A percentile compares a stretch with the other conserved stretches of the same genome.
phyloP scores from a whole-genome alignment of 2,329 filamentous ascomycete species.

The Colletotrichum sp. region DNA sequence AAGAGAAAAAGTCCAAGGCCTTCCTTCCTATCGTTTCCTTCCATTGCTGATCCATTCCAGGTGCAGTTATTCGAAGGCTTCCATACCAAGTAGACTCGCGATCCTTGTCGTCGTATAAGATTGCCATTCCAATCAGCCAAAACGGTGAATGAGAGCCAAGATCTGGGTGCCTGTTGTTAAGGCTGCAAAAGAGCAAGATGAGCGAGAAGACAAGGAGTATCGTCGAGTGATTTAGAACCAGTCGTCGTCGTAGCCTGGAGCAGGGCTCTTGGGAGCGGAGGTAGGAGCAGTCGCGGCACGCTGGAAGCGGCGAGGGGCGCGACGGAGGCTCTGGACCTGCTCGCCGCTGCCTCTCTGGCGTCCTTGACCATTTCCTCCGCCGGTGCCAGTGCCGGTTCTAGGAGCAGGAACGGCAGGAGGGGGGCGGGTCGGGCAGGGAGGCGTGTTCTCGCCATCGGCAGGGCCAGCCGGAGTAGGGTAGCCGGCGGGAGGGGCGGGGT shows the following conservation, averaged over 20 bases:
- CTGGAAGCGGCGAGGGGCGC: slow-evolving; percentile 7
- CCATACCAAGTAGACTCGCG: background rate
- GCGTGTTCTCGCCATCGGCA: background rate
- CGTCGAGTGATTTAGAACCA: background rate
- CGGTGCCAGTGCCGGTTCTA: background rate
- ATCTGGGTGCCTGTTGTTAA: background rate
- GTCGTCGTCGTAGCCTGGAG: slow-evolving; percentile 11
- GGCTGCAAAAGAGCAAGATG: background rate
- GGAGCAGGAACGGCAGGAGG: background rate
- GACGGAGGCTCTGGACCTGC: slow-evolving; percentile 1
- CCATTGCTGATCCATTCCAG: background rate
- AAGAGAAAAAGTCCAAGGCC: background rate
- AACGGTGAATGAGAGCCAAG: background rate
- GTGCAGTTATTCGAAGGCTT: background rate
- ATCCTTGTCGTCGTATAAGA: background rate
- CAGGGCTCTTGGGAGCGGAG: slow-evolving; percentile 4
- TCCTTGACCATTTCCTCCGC: background rate
- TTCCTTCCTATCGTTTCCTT: background rate
- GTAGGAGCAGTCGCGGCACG: slow-evolving; percentile 10
- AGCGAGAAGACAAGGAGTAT: background rate
- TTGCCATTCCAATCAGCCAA: background rate
- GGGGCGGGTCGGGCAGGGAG: slow-evolving; percentile 7
- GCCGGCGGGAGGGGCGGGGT: background rate
- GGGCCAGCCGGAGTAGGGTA: slow-evolving; percentile 7
- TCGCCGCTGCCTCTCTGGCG: background rate